Evolutionary conservation across 164 flowering plant genomes (phyloP).

Genomic region (Vitis rupestris): DNA sequence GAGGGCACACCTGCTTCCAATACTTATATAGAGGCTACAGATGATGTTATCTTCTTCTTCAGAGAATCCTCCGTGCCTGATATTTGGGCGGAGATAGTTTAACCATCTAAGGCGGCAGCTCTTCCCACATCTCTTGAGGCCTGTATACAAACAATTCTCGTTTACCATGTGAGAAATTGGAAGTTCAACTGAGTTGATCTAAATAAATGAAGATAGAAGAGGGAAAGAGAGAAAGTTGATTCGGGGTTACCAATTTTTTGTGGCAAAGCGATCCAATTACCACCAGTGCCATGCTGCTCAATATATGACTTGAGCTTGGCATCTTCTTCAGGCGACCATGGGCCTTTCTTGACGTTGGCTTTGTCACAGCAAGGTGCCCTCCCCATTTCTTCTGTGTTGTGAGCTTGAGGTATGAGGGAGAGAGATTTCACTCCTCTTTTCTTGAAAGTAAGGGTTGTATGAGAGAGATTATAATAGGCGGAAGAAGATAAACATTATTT

Average conservation of each 20-base stretch:
- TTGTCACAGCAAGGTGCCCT: slow-evolving; percentile 22
- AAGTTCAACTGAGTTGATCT: not conserved
- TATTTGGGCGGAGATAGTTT: slow-evolving; percentile 35
- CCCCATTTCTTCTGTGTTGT: slow-evolving; percentile 1
- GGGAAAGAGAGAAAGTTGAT: not conserved
- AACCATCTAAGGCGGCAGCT: slow-evolving; percentile 33
- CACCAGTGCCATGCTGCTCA: slow-evolving; percentile 11
- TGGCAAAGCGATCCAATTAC: not conserved
- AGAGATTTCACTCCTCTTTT: no score
- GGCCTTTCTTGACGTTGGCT: slow-evolving; percentile 15
- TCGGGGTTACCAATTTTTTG: not conserved
- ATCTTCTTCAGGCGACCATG: slow-evolving; percentile 20
- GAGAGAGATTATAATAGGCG: no score
- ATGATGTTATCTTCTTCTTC: slow-evolving; percentile 31
- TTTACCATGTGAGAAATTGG: not conserved
- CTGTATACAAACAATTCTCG: slow-evolving; percentile 7
- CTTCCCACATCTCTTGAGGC: slow-evolving; percentile 31
- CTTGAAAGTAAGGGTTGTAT: no score
- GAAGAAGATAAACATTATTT: no score
- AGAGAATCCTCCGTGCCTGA: slow-evolving; percentile 31
- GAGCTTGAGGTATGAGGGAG: no score
- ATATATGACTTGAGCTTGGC: slow-evolving; percentile 13
- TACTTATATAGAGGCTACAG: slow-evolving; percentile 28
- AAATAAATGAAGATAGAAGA: not conserved
- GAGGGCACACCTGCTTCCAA: slow-evolving; percentile 26